These are phyloP conservation scores for Corymbia citriodora DNA, from an alignment of 441 rosid genomes.

Conservation along the genomic window DNA sequence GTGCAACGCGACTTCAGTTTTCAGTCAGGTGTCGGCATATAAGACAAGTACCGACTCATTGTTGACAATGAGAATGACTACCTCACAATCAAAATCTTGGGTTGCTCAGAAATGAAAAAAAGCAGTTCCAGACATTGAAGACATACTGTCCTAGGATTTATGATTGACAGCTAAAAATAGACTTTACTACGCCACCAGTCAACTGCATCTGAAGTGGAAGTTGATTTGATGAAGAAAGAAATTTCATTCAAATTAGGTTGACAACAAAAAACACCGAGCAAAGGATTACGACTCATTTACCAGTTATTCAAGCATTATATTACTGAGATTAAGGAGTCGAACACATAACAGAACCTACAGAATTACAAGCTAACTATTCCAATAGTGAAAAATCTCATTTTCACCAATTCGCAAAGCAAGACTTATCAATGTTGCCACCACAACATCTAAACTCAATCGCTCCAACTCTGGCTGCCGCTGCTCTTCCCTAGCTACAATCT, in stretches of 20 bases:
- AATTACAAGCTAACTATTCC: not conserved
- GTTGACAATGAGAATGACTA: not conserved
- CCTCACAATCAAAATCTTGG: not conserved
- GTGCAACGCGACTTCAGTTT: not conserved
- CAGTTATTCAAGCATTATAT: not conserved
- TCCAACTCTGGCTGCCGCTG: not conserved
- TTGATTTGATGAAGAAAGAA: not conserved
- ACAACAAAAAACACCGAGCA: not conserved
- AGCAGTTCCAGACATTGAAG: not conserved
- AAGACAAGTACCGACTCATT: not conserved
- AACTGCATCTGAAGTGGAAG: not conserved
- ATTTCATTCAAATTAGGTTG: not conserved
- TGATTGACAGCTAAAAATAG: not conserved
- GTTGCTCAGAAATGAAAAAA: not conserved
- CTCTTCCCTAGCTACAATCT: constrained; percentile 70
- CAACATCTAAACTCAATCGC: not conserved
- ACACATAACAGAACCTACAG: not conserved
- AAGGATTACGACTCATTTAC: not conserved
- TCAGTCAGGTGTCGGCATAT: not conserved
- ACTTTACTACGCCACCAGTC: not conserved
- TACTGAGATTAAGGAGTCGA: not conserved
- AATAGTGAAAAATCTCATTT: not conserved
- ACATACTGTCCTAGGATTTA: not conserved
- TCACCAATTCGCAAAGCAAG: not conserved
- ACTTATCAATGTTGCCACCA: not conserved